Percentiles rank a stretch among this genome's conserved stretches.
phyloP scores from a whole-genome alignment of 306 rosid genomes.

The Quercus glauca region DNA sequence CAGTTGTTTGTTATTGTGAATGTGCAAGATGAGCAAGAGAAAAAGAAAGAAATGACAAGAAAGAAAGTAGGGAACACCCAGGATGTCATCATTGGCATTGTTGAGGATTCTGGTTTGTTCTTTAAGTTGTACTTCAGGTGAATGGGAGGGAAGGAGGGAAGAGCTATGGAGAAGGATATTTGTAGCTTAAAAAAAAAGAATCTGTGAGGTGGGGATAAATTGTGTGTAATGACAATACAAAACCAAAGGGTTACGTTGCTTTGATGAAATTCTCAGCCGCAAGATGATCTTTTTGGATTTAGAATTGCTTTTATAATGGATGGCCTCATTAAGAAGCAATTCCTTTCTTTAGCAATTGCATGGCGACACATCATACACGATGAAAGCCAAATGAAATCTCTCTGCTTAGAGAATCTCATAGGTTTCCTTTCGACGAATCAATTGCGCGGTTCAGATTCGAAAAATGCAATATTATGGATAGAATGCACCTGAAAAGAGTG shows the following conservation, averaged over 20 bases:
- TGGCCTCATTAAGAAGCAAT: conserved; percentile 70
- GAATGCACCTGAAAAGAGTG: conserved; percentile 35
- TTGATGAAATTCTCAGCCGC: conserved; percentile 44
- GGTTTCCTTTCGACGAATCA: conserved; percentile 9
- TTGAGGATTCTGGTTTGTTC: conserved; percentile 5
- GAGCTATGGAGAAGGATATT: conserved; percentile 22
- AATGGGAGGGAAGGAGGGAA: conserved; percentile 1
- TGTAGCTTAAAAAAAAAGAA: conserved; percentile 29
- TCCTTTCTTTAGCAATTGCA: conserved; percentile 54
- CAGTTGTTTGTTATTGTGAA: conserved; percentile 81
- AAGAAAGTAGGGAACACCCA: conserved; percentile 22
- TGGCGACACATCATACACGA: conserved; percentile 26
- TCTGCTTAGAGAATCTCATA: conserved; percentile 19
- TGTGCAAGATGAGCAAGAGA: conserved; percentile 33
- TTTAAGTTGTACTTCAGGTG: neutral
- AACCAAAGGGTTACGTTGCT: conserved; percentile 42
- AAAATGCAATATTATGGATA: conserved; percentile 4
- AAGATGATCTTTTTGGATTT: conserved; percentile 54
- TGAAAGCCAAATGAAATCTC: conserved; percentile 24
- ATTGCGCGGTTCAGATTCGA: conserved; percentile 18
- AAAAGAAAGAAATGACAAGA: conserved; percentile 17
- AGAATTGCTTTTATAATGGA: conserved; percentile 56
- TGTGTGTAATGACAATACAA: conserved; percentile 21
- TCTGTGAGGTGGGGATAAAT: conserved; percentile 17
- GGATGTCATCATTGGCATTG: conserved; percentile 28